Conservation (phyloP, 306 rosid species). For the Ammopiptanthus mongolicus region DNA sequence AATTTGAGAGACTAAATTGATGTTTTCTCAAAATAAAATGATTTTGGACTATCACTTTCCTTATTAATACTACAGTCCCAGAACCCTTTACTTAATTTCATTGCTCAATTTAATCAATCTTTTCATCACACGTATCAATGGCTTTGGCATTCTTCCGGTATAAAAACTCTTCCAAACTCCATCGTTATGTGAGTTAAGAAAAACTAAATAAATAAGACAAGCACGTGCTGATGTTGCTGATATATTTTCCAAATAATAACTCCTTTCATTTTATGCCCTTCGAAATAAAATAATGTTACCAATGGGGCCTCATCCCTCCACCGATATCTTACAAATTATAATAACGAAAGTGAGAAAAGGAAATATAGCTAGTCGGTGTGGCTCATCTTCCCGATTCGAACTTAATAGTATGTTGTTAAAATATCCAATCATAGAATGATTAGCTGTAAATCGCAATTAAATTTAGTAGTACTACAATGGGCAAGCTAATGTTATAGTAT, state of each 20-base stretch:
- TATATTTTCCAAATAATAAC: conserved; percentile 23
- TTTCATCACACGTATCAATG: not conserved
- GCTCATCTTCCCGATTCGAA: not conserved
- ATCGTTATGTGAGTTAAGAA: conserved; percentile 31
- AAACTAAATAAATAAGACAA: not conserved
- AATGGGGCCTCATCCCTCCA: conserved; percentile 18
- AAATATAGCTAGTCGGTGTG: not conserved
- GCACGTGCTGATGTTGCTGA: conserved; percentile 21
- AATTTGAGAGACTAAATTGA: no score
- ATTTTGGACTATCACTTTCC: no score
- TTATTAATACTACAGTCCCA: no score
- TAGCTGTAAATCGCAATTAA: not conserved
- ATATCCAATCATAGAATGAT: conserved; percentile 13
- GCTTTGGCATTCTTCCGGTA: conserved; percentile 13
- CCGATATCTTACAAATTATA: not conserved
- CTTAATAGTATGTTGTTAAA: not conserved
- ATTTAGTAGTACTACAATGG: not conserved
- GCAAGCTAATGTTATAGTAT: not conserved
- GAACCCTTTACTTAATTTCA: conserved; percentile 11
- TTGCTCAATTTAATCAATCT: conserved; percentile 20
- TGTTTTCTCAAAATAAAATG: no score
- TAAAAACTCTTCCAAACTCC: not conserved
- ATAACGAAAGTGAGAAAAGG: not conserved
- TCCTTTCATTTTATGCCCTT: not conserved
- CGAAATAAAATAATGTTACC: not conserved